Base-by-base conservation (phyloP, 1,284 basidiomycete genomes). In the Tilletia indica region DNA sequence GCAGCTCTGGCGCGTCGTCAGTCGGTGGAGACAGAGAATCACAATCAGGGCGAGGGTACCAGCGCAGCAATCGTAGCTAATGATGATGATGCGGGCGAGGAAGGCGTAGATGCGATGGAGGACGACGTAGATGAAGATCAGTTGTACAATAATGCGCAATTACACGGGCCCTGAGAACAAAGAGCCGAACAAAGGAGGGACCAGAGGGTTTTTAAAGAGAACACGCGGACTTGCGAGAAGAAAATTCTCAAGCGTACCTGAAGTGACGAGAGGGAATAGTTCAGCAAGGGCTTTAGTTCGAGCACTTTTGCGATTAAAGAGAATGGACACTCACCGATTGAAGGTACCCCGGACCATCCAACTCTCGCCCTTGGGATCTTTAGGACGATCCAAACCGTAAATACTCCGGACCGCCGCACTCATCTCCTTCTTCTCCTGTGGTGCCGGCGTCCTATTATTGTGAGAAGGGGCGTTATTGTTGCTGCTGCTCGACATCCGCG, bases 271-370 rank as follows among this genome's bases (percentile, higher is more conserved):
- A 19, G n/a, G 19, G 5, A 34, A 58, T n/a, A 54, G 16, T 14
- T 54, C 2, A 54, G 51, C 8, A 11, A n/a, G 9, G 31, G 51
- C 51, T 8, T 8, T 8, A n/a, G 31, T n/a, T 8, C 51, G 31
- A 12, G 11, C 51, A n/a, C 19, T 25, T 2, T 54, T 25, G 6
- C 51, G 51, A 19, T 19, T 19, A 25, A 54, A 54, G n/a, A 42
- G 36, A 39, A 16, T 11, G 12, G 19, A 34, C 31, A 64, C 61
- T 38, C 61, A 64, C 61, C 61, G 31, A 64, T 64, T 64, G 61
- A 64, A 69, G 38, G 68, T 69, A 25, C 68, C 47, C 4, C 68
- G 54, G 36, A 47, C 56, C 68, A 69, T 61, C 68, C 68, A 69
- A n/a, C 68, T 69, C 42, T 69, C 68, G 42, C 49, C 49, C n/a